Conservation (phyloP, 257 asterid genomes). For the Fraxinus cuspidata region DNA sequence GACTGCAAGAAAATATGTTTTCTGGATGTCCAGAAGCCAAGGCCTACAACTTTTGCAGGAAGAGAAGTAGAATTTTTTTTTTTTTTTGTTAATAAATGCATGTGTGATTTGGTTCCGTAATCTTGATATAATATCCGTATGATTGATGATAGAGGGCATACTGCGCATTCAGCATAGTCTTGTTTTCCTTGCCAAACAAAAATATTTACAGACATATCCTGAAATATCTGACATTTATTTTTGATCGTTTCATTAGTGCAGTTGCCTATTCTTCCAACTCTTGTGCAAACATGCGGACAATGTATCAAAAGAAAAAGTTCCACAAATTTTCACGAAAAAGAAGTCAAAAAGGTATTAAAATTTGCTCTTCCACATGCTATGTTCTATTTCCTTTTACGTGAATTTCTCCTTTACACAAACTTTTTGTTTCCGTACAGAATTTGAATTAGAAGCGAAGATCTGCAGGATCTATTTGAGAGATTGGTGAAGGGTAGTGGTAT, state of each 20-base stretch:
- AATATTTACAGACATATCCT: neutral
- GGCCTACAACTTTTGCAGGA: neutral
- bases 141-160: neutral
- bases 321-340: constrained; percentile 70
- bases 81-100: neutral
- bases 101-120: neutral
- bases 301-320: constrained; percentile 65
- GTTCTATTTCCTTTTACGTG: constrained; percentile 7
- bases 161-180: neutral
- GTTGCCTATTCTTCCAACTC: constrained; percentile 87
- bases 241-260: constrained; percentile 37
- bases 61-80: neutral
- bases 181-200: neutral
- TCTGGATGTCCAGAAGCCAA: neutral
- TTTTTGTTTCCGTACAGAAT: constrained; percentile 50
- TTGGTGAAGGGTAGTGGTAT: constrained; percentile 65
- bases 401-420: constrained; percentile 14
- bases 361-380: constrained; percentile 14
- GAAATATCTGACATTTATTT: neutral
- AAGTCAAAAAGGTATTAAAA: constrained; percentile 60
- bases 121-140: neutral
- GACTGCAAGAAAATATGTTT: neutral
- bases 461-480: constrained; percentile 65
- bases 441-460: constrained; percentile 84
- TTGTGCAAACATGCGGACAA: constrained; percentile 82